Percentiles rank a stretch among this genome's conserved stretches.
Evolutionary conservation across 192 early-diverging fungal genomes (phyloP).

Genomic region (Podochytrium sp.): DNA sequence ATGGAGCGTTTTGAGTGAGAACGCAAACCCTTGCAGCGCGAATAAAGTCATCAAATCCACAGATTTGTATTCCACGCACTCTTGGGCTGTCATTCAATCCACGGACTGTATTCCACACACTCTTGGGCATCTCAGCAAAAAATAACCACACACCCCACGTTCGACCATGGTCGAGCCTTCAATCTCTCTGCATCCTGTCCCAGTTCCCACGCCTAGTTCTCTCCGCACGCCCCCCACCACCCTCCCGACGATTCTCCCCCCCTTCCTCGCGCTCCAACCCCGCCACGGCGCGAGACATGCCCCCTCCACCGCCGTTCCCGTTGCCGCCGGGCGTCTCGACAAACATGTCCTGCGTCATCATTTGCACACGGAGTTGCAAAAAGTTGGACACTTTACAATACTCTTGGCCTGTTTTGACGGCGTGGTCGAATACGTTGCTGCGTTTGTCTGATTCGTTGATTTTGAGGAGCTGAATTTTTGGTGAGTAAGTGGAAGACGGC

Average conservation of each 20-base stretch:
- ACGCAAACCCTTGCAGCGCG: too few species aligned
- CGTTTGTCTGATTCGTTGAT: conserved; percentile 74
- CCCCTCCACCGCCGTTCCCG: not conserved
- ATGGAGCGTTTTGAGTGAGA: conserved; percentile 20
- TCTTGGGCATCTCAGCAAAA: too few species aligned
- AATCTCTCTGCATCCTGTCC: too few species aligned
- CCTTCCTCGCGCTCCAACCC: not conserved
- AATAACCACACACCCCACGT: too few species aligned
- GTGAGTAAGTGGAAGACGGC: not conserved
- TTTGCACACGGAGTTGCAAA: conserved; percentile 67
- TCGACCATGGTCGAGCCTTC: too few species aligned
- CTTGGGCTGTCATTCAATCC: too few species aligned
- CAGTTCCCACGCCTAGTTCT: too few species aligned
- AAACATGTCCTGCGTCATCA: conserved; percentile 47
- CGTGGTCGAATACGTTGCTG: conserved; percentile 67
- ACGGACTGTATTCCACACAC: too few species aligned
- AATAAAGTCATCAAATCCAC: not conserved
- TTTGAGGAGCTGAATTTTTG: conserved; percentile 67
- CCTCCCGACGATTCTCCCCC: not conserved
- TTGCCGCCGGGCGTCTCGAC: conserved; percentile 19
- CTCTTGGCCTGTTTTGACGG: conserved; percentile 65
- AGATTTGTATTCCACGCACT: too few species aligned
- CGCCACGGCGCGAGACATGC: too few species aligned
- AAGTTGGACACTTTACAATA: conserved; percentile 66
- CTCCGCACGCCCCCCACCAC: too few species aligned